Conservation (phyloP, 1,284 basidiomycete genomes). For the Sphaerobolus stellatus region DNA sequence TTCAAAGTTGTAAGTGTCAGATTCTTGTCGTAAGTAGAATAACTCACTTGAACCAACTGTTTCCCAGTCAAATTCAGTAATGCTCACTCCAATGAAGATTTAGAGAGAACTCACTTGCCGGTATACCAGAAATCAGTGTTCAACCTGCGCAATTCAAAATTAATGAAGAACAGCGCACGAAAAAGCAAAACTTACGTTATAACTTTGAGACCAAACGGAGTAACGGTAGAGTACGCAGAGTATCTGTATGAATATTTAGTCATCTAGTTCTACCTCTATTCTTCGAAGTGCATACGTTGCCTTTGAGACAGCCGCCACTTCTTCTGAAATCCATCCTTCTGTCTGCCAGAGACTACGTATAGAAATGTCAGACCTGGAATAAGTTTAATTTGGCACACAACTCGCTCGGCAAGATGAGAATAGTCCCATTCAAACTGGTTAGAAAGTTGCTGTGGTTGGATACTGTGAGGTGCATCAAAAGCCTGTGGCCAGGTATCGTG, state of each 20-base stretch:
- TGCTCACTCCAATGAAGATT: background rate
- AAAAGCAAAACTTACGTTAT: conserved; percentile 55
- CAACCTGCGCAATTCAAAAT: conserved; percentile 65
- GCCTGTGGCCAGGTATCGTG: conserved; percentile 60
- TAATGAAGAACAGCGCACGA: conserved; percentile 74
- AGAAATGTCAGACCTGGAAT: background rate
- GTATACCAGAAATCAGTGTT: conserved; percentile 76
- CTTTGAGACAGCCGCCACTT: conserved; percentile 1
- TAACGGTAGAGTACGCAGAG: conserved; percentile 67
- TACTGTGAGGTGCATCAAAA: conserved; percentile 48
- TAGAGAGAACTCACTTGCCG: conserved; percentile 17
- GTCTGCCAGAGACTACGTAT: conserved; percentile 8
- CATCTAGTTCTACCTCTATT: background rate
- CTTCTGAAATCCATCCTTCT: conserved; percentile 10
- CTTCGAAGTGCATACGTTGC: conserved; percentile 1
- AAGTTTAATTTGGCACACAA: background rate
- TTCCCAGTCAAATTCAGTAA: background rate
- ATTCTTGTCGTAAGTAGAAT: background rate
- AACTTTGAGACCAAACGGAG: conserved; percentile 67
- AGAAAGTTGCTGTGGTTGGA: conserved; percentile 1
- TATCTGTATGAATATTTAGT: conserved; percentile 48
- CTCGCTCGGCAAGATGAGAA: conserved; percentile 7
- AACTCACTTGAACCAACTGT: conserved; percentile 13
- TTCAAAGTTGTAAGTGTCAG: conserved; percentile 47
- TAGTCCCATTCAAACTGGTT: conserved; percentile 13